Evolutionary conservation across 495 filamentous ascomycete genomes (phyloP), one percentile per base, ranked within the genome.

Genomic region (Beverwykella pulmonaria): DNA sequence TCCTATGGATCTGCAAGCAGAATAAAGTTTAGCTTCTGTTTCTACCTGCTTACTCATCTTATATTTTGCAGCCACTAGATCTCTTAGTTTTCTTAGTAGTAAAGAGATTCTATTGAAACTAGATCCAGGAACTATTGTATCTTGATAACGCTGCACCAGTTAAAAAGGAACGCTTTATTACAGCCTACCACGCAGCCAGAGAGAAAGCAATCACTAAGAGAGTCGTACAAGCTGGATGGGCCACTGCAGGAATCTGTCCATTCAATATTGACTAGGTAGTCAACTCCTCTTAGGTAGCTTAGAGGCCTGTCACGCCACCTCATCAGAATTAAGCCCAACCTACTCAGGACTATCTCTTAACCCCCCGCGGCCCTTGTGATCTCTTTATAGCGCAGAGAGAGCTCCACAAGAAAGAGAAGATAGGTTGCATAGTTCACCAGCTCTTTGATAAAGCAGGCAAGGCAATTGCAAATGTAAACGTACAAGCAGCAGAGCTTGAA

Each of bases 121-220:
- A 53, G 8, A 53, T 53, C 50, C 22, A 2, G 4, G 20, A 53
- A 8, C 50, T 53, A 5, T 15, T 23, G 7, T 2, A 2, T 3
- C 50, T 53, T 25, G 26, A 53, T 29, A 17, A 53, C 20, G 20
- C 50, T 5, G 50, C 50, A 23, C 50, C 50, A 26, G 50, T 53
- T 25, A 53, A 53, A 20, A 53, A 53, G 50, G 50, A 53, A 23
- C 50, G 50, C 50, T 53, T 53, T 53, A 53, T 53, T 25, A 29
- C 22, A 7, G 6, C 9, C 50, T 53, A 53, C 26, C 3, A 53
- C 26, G 5, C 10, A 9, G 50, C 50, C 26, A 53, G 50, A 29
- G 50, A 53, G 50, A 23, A 53, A 53, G 50, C 5, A 5, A 5
- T 53, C 4, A 25, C 20, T 5, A 23, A 53, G 7, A 5, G n/a